These are phyloP conservation scores for Haplosporangium sp. DNA, from an alignment of 371 early-diverging fungal genomes.

Conservation along the genomic window DNA sequence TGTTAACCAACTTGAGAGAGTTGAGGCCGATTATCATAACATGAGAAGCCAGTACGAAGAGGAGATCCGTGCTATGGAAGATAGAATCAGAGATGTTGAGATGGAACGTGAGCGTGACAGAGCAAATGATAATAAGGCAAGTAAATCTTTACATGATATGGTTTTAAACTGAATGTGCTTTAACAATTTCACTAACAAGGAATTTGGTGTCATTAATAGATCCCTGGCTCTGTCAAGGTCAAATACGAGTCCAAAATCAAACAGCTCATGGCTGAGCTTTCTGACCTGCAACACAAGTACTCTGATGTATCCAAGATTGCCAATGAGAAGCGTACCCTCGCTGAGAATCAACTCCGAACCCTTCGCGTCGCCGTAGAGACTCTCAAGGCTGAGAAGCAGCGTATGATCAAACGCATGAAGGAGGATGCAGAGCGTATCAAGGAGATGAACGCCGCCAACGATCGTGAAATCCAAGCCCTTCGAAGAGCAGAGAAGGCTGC, in stretches of 20 bases:
- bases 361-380: slow-evolving; percentile 72
- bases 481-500: slow-evolving; percentile 74
- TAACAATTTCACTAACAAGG: no score
- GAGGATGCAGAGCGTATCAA: slow-evolving; percentile 78
- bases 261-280: slow-evolving; percentile 75
- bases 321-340: slow-evolving; percentile 66
- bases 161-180: no score
- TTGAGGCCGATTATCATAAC: slow-evolving; percentile 66
- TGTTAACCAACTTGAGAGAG: slow-evolving; percentile 65
- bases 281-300: slow-evolving; percentile 74
- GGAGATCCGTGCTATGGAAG: slow-evolving; percentile 70
- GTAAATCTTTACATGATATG: not conserved
- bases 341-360: slow-evolving; percentile 64
- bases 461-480: slow-evolving; percentile 79
- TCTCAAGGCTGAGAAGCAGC: slow-evolving; percentile 80
- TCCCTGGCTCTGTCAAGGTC: slow-evolving; percentile 59
- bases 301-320: slow-evolving; percentile 66
- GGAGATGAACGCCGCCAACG: slow-evolving; percentile 73
- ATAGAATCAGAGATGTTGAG: slow-evolving; percentile 68
- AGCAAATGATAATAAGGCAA: slow-evolving; percentile 25
- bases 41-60: slow-evolving; percentile 81
- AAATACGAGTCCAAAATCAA: slow-evolving; percentile 81
- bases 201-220: slow-evolving; percentile 17
- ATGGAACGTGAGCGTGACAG: slow-evolving; percentile 77
- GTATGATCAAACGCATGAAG: slow-evolving; percentile 85